These are phyloP conservation scores for Hymenoscyphus fraxineus DNA, from an alignment of 2,329 filamentous ascomycete species.

Conservation along the genomic window DNA sequence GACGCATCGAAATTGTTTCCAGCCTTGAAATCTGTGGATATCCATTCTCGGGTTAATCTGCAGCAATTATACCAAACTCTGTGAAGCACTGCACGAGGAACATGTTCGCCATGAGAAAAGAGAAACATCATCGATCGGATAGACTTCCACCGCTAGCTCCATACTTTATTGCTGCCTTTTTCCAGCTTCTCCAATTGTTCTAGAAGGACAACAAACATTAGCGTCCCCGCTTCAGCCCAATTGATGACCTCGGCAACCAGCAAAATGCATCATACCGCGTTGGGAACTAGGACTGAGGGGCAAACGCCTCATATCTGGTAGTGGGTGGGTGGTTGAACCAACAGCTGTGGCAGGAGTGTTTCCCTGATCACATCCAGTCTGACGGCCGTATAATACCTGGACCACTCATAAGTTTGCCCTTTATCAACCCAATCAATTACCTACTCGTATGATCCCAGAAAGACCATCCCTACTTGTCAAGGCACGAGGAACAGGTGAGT, in stretches of 20 bases:
- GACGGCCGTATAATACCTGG: not conserved
- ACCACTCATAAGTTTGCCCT: slow-evolving; percentile 4
- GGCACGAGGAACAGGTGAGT: slow-evolving; percentile 3
- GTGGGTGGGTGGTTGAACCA: not conserved
- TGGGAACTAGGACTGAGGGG: not conserved
- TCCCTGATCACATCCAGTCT: not conserved
- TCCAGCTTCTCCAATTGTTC: not conserved
- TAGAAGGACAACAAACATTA: not conserved
- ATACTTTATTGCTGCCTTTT: not conserved
- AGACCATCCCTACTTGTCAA: not conserved
- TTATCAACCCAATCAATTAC: not conserved
- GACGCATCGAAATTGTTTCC: not conserved
- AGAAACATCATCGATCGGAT: not conserved
- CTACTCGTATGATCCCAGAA: slow-evolving; percentile 4
- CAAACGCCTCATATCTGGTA: not conserved
- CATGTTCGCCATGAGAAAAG: not conserved
- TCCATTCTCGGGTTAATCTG: not conserved
- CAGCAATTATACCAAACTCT: not conserved
- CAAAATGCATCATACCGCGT: not conserved
- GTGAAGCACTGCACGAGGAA: not conserved
- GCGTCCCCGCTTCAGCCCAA: not conserved
- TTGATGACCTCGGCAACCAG: not conserved
- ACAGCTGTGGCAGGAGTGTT: not conserved
- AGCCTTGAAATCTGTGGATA: not conserved
- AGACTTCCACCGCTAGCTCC: not conserved